Percentiles rank a stretch among this genome's conserved stretches.
These are phyloP conservation scores for Myriangium duriaei DNA, from an alignment of 2,329 filamentous ascomycete species.

Conservation along the genomic window DNA sequence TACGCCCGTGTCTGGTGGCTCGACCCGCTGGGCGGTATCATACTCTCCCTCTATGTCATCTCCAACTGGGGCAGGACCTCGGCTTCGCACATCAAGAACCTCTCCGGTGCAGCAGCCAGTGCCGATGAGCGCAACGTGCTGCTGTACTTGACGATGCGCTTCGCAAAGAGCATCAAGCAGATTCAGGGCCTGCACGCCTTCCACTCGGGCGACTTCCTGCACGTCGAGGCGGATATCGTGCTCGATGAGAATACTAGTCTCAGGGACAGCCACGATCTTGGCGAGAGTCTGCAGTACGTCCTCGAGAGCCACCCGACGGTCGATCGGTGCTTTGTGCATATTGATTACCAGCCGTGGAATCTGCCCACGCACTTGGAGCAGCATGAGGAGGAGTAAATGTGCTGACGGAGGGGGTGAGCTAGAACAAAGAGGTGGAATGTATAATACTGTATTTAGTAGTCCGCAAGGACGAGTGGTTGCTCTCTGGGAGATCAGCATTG, in stretches of 20 bases:
- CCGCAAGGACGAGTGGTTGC: no score
- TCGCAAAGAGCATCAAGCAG: conserved; percentile 73
- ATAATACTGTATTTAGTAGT: no score
- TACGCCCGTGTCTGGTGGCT: conserved; percentile 73
- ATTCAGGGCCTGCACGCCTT: conserved; percentile 80
- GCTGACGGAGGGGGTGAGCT: background rate
- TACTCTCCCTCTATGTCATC: conserved; percentile 70
- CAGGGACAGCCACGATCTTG: conserved; percentile 69
- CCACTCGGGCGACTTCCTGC: conserved; percentile 73
- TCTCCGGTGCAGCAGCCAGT: conserved; percentile 65
- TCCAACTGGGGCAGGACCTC: conserved; percentile 66
- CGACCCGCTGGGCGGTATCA: conserved; percentile 63
- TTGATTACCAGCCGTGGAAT: conserved; percentile 40
- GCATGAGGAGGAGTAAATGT: conserved; percentile 20
- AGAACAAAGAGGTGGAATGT: no score
- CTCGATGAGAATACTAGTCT: conserved; percentile 63
- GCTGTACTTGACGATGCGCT: conserved; percentile 85
- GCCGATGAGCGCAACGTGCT: conserved; percentile 75
- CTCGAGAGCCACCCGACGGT: conserved; percentile 73
- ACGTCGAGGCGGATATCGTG: conserved; percentile 73
- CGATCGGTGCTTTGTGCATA: conserved; percentile 40
- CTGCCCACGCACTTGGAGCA: conserved; percentile 39
- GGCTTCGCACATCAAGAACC: conserved; percentile 63
- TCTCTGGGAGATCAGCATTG: no score
- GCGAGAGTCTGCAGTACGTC: conserved; percentile 69